phyloP scores from a whole-genome alignment of 176 grass and related monocot genomes.

The Dendrocalamus sinicus region DNA sequence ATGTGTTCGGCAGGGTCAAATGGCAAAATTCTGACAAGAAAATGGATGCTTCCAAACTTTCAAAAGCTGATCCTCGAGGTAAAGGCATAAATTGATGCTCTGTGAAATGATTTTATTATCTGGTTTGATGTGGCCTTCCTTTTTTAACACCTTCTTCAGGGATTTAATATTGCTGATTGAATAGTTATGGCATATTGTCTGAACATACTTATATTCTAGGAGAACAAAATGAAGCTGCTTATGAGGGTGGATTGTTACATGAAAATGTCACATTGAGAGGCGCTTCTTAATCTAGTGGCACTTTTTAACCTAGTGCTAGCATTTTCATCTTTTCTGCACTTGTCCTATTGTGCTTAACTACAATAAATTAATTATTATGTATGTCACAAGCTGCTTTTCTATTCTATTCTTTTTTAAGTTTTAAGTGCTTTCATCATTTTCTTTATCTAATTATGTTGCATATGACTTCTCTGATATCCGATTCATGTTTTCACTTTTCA shows the following conservation, averaged over 20 bases:
- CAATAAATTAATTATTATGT: neutral
- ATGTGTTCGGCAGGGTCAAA: constrained; percentile 34
- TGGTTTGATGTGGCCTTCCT: neutral
- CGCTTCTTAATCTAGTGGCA: neutral
- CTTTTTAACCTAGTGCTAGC: neutral
- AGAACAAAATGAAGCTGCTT: constrained; percentile 4
- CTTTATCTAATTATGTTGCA: neutral
- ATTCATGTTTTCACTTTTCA: constrained; percentile 59
- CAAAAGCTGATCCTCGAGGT: constrained; percentile 48
- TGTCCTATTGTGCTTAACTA: neutral
- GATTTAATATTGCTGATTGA: constrained; percentile 23
- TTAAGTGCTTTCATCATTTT: neutral
- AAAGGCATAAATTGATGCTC: neutral
- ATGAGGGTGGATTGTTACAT: neutral
- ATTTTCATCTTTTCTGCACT: constrained; percentile 1
- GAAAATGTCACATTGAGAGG: constrained; percentile 1
- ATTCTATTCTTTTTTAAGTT: neutral
- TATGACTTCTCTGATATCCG: constrained; percentile 37
- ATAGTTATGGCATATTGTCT: constrained; percentile 30
- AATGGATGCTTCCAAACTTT: constrained; percentile 46
- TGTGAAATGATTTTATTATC: constrained; percentile 13
- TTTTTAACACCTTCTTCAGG: neutral
- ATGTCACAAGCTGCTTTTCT: neutral
- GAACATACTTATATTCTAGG: neutral
- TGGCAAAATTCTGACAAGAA: constrained; percentile 47